Conservation (phyloP, 164 flowering plant species). For the Akebia trifoliata region DNA sequence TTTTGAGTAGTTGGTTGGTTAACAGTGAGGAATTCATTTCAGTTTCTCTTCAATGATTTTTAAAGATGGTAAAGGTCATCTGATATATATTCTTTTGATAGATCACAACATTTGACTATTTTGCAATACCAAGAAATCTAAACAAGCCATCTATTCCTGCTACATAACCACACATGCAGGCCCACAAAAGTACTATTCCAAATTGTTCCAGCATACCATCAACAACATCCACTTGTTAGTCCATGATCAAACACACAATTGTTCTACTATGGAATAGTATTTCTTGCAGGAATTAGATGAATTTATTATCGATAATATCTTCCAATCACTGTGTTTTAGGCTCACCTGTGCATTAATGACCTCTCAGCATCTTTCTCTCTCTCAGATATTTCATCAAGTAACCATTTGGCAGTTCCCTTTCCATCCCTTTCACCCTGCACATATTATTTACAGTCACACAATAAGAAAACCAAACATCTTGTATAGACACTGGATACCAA, state of each 20-base stretch:
- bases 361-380: slow-evolving; percentile 45
- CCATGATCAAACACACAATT: neutral
- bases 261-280: neutral
- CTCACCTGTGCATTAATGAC: slow-evolving; percentile 49
- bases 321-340: neutral
- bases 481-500: neutral
- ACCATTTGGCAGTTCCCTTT: slow-evolving; percentile 28
- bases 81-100: no score
- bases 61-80: no score
- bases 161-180: neutral
- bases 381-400: slow-evolving; percentile 38
- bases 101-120: no score
- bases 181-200: neutral
- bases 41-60: neutral
- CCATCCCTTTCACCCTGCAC: slow-evolving; percentile 22
- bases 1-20: no score
- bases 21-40: no score
- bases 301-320: neutral
- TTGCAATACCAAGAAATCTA: neutral
- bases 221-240: no score
- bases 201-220: neutral
- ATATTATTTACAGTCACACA: neutral
- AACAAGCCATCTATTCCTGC: neutral
- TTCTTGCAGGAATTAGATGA: neutral
- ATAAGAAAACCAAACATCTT: neutral